Evolutionary conservation across 805 yeast genomes (phyloP).

Genomic region (Lipomyces sp.): DNA sequence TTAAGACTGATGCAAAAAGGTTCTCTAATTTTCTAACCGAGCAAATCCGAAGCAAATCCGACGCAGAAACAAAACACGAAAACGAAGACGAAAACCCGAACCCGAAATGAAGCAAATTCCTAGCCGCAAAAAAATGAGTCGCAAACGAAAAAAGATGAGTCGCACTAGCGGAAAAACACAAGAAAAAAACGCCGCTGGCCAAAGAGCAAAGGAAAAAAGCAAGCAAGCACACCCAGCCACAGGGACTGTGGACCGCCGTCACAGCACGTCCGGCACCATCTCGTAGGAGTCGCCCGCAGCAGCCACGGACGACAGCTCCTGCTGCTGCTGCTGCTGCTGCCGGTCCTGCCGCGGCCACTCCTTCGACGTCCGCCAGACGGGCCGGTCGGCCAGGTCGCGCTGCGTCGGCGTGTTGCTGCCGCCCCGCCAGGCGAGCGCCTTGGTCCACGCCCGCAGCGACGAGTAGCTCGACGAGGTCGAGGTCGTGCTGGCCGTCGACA

Average conservation of each 20-base stretch:
- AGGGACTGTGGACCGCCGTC: no score
- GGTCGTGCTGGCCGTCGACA: neutral
- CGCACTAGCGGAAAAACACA: no score
- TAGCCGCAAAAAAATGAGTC: no score
- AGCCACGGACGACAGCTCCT: neutral
- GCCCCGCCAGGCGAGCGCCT: neutral
- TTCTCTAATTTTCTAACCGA: neutral
- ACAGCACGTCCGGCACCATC: constrained; percentile 3
- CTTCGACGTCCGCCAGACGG: no score
- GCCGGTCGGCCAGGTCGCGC: neutral
- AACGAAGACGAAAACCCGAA: neutral
- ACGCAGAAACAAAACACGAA: neutral
- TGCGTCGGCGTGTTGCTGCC: no score
- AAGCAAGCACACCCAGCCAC: no score
- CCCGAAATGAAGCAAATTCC: neutral
- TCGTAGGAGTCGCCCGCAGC: neutral
- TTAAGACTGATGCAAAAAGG: no score
- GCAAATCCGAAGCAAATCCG: neutral
- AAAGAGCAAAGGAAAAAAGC: no score
- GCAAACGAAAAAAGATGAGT: no score
- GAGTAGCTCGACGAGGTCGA: neutral
- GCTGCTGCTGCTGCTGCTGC: neutral
- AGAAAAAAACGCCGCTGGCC: no score
- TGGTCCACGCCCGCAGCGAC: neutral
- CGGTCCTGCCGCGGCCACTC: neutral